Evolutionary conservation across 805 yeast genomes (phyloP), one percentile per base, ranked within the genome.

Genomic region (Saccharomycopsis sp.): DNA sequence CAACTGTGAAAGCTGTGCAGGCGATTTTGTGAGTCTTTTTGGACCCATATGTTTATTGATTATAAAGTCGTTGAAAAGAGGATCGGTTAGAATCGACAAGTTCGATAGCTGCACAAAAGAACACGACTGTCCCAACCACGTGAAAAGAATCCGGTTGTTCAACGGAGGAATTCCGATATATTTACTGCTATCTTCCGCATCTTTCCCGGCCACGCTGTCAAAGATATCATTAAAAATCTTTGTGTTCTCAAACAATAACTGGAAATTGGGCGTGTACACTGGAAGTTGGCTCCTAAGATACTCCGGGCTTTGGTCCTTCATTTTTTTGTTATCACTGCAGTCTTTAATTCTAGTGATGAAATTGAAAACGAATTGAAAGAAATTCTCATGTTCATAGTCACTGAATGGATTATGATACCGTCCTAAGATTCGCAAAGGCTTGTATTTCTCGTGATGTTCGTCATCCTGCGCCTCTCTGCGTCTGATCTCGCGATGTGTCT

Each of bases 71-170:
- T 79, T 73, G 65, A 93, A 86, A 35, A 91, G 73, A 0, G 98
- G 98, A 69, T 93, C 98, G 1, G 97, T 87, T 44, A 93, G 70
- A 59, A 93, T 77, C 60, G 85, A 87, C n/a, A 89, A 71, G 1
- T 86, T 85, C 2, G 86, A 78, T 1, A 90, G 70, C 66, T 88
- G 90, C 2, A 91, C 74, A 56, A 82, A 78, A 1, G 92, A 80
- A 70, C 97, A 91, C 58, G 94, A 86, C 69, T 93, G 98, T 2
- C 98, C 98, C 49, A 93, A 70, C 98, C 98, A 93, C 0, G 97
- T 90, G 66, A 86, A 80, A 1, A 87, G 76, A 64, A 88, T 61
- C 64, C 86, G 77, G 25, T 80, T 73, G 9, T 69, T 57, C 2
- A 78, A 55, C 1, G 64, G 55, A 0, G 84, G 81, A 1, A 74